phyloP scores from a whole-genome alignment of 139 green algal species.

The Nannochloris sp. region DNA sequence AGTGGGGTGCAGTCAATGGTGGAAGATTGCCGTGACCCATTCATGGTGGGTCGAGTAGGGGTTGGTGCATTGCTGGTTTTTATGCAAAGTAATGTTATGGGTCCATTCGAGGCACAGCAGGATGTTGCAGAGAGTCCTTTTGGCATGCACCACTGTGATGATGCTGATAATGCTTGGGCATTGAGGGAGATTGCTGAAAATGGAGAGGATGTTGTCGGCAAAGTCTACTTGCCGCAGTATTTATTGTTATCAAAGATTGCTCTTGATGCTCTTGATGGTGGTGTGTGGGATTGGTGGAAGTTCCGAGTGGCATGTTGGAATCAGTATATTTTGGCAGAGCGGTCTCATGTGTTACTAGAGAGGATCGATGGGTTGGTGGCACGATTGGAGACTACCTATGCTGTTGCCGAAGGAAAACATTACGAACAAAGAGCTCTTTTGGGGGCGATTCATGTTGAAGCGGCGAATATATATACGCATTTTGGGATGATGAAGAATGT shows the following conservation, averaged over 20 bases:
- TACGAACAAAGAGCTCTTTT: too few species aligned
- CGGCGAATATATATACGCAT: background rate
- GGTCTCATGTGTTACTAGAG: slow-evolving; percentile 34
- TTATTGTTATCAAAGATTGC: slow-evolving; percentile 52
- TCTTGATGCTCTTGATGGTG: slow-evolving; percentile 18
- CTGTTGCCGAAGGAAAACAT: too few species aligned
- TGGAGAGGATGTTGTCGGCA: slow-evolving; percentile 60
- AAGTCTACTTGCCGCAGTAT: slow-evolving; percentile 47
- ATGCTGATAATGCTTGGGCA: slow-evolving; percentile 30
- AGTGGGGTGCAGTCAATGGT: too few species aligned
- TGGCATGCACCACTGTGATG: background rate
- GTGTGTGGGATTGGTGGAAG: slow-evolving; percentile 53
- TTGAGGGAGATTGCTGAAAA: slow-evolving; percentile 41
- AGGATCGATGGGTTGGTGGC: slow-evolving; percentile 18
- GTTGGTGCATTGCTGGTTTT: too few species aligned
- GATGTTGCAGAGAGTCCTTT: too few species aligned
- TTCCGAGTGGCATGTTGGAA: slow-evolving; percentile 34
- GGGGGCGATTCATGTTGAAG: background rate
- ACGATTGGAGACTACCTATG: background rate
- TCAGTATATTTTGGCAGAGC: slow-evolving; percentile 48
- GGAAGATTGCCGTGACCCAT: too few species aligned
- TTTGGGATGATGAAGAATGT: background rate
- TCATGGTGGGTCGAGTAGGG: too few species aligned
- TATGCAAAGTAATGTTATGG: too few species aligned
- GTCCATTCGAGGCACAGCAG: too few species aligned